Evolutionary conservation across 2,329 filamentous ascomycete species (phyloP).

Genomic region (Cadophora malorum): DNA sequence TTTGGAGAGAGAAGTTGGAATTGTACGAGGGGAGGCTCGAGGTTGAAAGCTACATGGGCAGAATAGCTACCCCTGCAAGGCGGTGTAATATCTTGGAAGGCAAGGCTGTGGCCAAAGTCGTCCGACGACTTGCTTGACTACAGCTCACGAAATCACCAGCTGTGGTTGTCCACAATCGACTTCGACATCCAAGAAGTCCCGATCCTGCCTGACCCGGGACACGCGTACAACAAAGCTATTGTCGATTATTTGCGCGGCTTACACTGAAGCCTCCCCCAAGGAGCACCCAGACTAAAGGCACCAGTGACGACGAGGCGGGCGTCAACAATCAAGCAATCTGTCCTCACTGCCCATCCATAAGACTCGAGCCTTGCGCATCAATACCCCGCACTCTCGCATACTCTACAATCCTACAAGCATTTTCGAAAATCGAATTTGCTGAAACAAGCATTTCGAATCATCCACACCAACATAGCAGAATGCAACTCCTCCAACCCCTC

Average conservation of each 20-base stretch:
- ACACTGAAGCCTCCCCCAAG: not conserved
- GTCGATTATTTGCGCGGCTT: not conserved
- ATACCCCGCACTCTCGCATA: slow-evolving; percentile 8
- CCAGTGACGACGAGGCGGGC: not conserved
- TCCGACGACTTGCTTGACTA: not conserved
- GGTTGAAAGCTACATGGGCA: slow-evolving; percentile 19
- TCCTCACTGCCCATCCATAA: slow-evolving; percentile 27
- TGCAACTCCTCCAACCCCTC: slow-evolving; percentile 39
- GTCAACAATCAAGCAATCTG: slow-evolving; percentile 30
- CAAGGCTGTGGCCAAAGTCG: slow-evolving; percentile 16
- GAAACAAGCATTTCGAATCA: not conserved
- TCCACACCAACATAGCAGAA: slow-evolving; percentile 23
- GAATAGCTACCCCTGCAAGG: slow-evolving; percentile 28
- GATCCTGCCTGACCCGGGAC: not conserved
- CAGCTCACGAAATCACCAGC: not conserved
- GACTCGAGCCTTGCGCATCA: not conserved
- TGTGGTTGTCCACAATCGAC: not conserved
- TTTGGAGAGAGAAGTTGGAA: slow-evolving; percentile 9
- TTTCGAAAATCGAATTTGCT: not conserved
- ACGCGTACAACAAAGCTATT: not conserved
- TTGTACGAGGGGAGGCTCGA: slow-evolving; percentile 1
- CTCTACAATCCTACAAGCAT: not conserved
- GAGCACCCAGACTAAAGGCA: not conserved
- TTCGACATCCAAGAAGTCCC: not conserved
- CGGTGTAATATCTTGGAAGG: slow-evolving; percentile 20